Conservation (phyloP, 148 eudicot genomes). For the Vaccinium corymbosum region DNA sequence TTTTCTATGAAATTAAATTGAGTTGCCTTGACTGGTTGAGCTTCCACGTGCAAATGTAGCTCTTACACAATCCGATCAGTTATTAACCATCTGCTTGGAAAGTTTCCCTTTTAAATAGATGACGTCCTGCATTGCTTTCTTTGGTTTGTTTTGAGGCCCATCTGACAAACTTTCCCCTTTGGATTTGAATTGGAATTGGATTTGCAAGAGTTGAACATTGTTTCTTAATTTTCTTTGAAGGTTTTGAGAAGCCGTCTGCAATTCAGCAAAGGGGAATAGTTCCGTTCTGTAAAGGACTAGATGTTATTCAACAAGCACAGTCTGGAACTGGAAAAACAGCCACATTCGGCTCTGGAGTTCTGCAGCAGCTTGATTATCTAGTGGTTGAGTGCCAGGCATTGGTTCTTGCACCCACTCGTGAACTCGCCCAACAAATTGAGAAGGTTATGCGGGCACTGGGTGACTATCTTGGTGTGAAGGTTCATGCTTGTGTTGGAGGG, state of each 20-base stretch:
- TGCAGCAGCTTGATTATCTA: constrained; percentile 41
- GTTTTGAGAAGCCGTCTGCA: constrained; percentile 51
- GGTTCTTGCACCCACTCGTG: constrained; percentile 50
- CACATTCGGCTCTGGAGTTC: constrained; percentile 46
- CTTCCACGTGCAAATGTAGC: background rate
- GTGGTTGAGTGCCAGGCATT: constrained; percentile 44
- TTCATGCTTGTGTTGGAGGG: constrained; percentile 51
- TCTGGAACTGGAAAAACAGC: constrained; percentile 52
- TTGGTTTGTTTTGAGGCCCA: background rate
- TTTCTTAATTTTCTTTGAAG: constrained; percentile 18
- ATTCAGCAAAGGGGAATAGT: constrained; percentile 52
- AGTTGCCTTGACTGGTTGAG: background rate
- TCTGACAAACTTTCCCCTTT: background rate
- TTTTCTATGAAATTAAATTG: background rate
- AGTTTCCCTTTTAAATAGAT: background rate
- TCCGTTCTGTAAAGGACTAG: constrained; percentile 47
- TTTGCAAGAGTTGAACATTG: background rate
- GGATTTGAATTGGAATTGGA: no score
- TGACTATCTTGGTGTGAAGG: constrained; percentile 47
- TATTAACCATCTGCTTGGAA: background rate
- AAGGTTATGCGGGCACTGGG: constrained; percentile 54
- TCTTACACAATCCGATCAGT: no score
- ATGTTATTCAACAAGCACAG: constrained; percentile 43
- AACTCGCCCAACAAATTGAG: constrained; percentile 52
- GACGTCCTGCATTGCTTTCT: background rate